Percentiles rank a stretch among this genome's conserved stretches.
Conservation (phyloP, 495 filamentous ascomycete species). For the Annulohypoxylon maeteangense region DNA sequence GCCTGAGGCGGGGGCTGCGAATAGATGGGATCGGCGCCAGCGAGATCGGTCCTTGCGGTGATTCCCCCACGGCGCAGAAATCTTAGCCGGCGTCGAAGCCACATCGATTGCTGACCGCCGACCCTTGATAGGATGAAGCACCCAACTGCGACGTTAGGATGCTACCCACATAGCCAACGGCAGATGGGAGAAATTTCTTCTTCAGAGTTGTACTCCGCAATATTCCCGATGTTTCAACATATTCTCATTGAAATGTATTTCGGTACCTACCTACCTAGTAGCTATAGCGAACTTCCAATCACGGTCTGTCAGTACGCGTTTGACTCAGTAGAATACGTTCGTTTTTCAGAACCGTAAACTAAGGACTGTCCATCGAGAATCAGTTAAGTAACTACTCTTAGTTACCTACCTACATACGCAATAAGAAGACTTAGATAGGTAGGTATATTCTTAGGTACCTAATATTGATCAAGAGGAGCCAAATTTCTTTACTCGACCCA, state of each 20-base stretch:
- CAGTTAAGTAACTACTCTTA: background rate
- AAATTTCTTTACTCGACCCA: too few relatives aligned
- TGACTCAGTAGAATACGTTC: background rate
- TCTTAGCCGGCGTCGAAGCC: conserved; percentile 13
- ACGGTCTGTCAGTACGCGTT: background rate
- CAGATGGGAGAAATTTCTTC: background rate
- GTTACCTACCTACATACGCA: too few relatives aligned
- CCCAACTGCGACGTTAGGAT: conserved; percentile 22
- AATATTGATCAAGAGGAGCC: too few relatives aligned
- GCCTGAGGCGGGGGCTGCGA: conserved; percentile 13
- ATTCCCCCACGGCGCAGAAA: background rate
- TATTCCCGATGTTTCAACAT: background rate
- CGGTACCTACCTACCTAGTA: too few relatives aligned
- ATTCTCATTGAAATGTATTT: background rate
- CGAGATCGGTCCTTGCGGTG: conserved; percentile 7
- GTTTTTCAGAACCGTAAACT: background rate
- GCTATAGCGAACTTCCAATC: too few relatives aligned
- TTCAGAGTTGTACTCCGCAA: conserved; percentile 7
- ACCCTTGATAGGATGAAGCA: conserved; percentile 12
- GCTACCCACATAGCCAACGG: background rate
- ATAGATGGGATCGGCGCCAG: conserved; percentile 19
- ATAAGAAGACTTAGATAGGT: too few relatives aligned
- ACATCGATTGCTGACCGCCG: background rate
- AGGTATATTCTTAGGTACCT: too few relatives aligned
- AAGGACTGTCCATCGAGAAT: background rate